A percentile compares a stretch with the other conserved stretches of the same genome.
Evolutionary conservation across 768 basidiomycete genomes (phyloP).

Genomic region (Termitomyces sp.): DNA sequence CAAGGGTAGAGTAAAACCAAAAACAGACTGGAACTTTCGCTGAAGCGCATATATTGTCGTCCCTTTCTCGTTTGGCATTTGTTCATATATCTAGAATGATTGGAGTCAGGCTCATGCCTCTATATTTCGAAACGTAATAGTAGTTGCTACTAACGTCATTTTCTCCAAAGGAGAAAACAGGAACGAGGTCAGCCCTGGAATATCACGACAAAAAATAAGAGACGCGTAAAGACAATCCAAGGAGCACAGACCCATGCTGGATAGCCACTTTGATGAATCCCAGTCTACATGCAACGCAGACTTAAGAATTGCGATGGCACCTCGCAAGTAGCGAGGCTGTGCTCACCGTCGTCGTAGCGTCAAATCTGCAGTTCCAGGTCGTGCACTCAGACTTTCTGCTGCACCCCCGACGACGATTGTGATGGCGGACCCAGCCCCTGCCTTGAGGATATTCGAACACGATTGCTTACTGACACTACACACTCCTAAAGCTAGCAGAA

Average conservation of each 20-base stretch:
- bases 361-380: conserved; percentile 94
- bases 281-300: conserved; percentile 42
- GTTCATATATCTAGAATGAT: conserved; percentile 78
- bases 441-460: conserved; percentile 82
- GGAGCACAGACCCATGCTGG: conserved; percentile 70
- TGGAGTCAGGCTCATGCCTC: not conserved
- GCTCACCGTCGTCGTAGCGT: conserved; percentile 70
- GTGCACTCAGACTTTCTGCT: conserved; percentile 89
- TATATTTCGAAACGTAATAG: conserved; percentile 12
- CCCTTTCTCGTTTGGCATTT: conserved; percentile 94
- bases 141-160: conserved; percentile 69
- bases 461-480: conserved; percentile 90
- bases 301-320: not conserved
- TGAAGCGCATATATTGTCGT: conserved; percentile 85
- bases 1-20: conserved; percentile 96
- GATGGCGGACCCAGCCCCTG: conserved; percentile 67
- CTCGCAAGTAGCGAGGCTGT: not conserved
- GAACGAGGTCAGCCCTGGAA: conserved; percentile 89
- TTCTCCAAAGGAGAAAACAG: conserved; percentile 98
- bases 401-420: conserved; percentile 97
- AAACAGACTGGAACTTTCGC: conserved; percentile 86
- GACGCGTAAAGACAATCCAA: not conserved
- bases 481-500: conserved; percentile 82
- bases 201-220: not conserved
- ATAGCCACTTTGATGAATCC: conserved; percentile 97